Conservation (phyloP, 2,329 filamentous ascomycete species). For the Trichoderma sp. region DNA sequence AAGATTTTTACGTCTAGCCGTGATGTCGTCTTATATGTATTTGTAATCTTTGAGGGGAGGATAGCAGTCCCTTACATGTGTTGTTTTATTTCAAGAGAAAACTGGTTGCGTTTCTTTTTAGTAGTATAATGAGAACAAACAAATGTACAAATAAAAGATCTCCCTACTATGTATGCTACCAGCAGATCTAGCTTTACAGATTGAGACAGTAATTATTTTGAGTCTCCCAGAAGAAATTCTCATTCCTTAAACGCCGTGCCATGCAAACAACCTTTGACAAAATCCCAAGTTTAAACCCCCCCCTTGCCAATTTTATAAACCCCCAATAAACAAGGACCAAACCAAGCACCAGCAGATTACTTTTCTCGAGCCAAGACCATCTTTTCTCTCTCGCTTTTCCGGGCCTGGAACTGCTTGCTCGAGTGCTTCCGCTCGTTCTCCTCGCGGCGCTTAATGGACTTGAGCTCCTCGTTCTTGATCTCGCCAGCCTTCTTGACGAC, state of each 20-base stretch:
- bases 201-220: background rate
- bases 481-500: slow-evolving; percentile 92
- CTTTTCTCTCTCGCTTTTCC: slow-evolving; percentile 84
- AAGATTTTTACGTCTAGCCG: background rate
- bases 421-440: slow-evolving; percentile 94
- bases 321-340: background rate
- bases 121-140: background rate
- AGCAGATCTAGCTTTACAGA: background rate
- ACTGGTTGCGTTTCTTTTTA: background rate
- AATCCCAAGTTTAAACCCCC: background rate
- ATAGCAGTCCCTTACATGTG: background rate
- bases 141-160: background rate
- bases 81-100: background rate
- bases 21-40: background rate
- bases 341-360: slow-evolving; percentile 32
- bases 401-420: slow-evolving; percentile 73
- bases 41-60: background rate
- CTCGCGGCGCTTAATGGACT: slow-evolving; percentile 81
- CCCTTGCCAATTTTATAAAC: background rate
- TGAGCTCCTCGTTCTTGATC: slow-evolving; percentile 89
- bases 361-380: slow-evolving; percentile 72
- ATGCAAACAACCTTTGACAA: slow-evolving; percentile 28
- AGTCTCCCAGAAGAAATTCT: background rate
- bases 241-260: slow-evolving; percentile 33
- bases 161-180: background rate